Evolutionary conservation across 441 rosid species (phyloP).

Genomic region (Brassica hybrid): DNA sequence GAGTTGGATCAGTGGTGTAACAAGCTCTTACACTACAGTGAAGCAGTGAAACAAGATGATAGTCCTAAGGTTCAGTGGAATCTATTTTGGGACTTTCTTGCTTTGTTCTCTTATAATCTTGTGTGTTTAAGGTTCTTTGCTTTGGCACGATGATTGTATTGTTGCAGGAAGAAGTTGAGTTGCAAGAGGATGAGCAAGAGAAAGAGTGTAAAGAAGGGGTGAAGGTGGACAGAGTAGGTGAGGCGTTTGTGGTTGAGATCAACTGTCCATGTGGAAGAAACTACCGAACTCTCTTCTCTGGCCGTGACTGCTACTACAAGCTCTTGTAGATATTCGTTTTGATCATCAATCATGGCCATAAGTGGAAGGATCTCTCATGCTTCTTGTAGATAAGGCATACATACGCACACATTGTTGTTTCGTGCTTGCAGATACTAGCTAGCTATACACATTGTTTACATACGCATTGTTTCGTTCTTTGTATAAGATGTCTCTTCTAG

Average conservation of each 20-base stretch:
- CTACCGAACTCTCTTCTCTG: slow-evolving; percentile 46
- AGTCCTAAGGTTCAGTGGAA: slow-evolving; percentile 34
- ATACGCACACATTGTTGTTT: slow-evolving; percentile 1
- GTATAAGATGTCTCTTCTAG: background rate
- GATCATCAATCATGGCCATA: slow-evolving; percentile 5
- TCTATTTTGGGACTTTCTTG: too few relatives aligned
- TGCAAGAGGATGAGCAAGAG: slow-evolving; percentile 17
- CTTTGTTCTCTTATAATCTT: background rate
- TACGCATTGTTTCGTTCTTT: background rate
- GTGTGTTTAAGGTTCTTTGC: background rate
- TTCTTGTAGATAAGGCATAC: slow-evolving; percentile 12
- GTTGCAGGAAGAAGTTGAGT: slow-evolving; percentile 30
- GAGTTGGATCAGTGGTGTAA: slow-evolving; percentile 47
- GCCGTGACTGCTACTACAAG: slow-evolving; percentile 49
- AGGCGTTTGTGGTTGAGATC: slow-evolving; percentile 46
- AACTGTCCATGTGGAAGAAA: slow-evolving; percentile 44
- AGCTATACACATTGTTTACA: background rate
- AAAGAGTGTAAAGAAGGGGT: slow-evolving; percentile 42
- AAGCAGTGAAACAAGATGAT: slow-evolving; percentile 38
- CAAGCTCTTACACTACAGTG: slow-evolving; percentile 39
- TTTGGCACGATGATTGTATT: background rate
- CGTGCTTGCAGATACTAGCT: slow-evolving; percentile 6
- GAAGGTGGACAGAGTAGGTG: slow-evolving; percentile 44
- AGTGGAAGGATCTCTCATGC: slow-evolving; percentile 8
- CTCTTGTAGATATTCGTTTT: slow-evolving; percentile 35